Percentiles rank a stretch among this genome's conserved stretches.
Conservation (phyloP, 2,329 filamentous ascomycete species). For the Phyllosticta citriasiana region DNA sequence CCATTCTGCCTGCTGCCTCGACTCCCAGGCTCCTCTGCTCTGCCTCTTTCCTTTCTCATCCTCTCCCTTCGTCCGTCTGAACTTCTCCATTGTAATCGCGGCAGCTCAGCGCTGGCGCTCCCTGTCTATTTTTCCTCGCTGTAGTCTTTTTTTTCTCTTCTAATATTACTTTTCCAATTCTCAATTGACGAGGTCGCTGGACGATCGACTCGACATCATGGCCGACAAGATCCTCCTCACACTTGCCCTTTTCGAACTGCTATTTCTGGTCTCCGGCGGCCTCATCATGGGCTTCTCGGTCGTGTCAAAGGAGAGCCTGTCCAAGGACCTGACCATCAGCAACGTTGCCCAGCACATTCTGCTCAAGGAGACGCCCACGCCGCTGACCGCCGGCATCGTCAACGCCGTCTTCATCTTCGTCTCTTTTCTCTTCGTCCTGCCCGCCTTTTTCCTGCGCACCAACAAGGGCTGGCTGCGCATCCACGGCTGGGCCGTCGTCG, state of each 20-base stretch:
- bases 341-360: slow-evolving; percentile 43
- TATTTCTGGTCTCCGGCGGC: slow-evolving; percentile 43
- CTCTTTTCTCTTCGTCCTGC: slow-evolving; percentile 56
- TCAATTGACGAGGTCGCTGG: background rate
- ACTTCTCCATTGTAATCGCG: background rate
- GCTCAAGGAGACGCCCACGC: slow-evolving; percentile 35
- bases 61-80: background rate
- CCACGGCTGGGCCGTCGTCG: slow-evolving; percentile 53
- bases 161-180: background rate
- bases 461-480: slow-evolving; percentile 61
- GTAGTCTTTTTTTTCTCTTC: background rate
- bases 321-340: slow-evolving; percentile 32
- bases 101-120: slow-evolving; percentile 5
- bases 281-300: slow-evolving; percentile 45
- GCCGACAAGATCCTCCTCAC: slow-evolving; percentile 45
- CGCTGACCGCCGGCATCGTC: slow-evolving; percentile 54
- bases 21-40: slow-evolving; percentile 1
- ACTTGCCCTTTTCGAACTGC: slow-evolving; percentile 41
- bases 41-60: slow-evolving; percentile 9
- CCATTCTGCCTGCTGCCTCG: background rate
- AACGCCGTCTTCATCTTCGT: slow-evolving; percentile 64
- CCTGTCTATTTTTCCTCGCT: slow-evolving; percentile 1
- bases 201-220: slow-evolving; percentile 13
- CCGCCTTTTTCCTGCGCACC: slow-evolving; percentile 58
- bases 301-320: slow-evolving; percentile 30